Base-by-base conservation (phyloP, 2,329 filamentous ascomycete species). In the Cryphonectria japonica region DNA sequence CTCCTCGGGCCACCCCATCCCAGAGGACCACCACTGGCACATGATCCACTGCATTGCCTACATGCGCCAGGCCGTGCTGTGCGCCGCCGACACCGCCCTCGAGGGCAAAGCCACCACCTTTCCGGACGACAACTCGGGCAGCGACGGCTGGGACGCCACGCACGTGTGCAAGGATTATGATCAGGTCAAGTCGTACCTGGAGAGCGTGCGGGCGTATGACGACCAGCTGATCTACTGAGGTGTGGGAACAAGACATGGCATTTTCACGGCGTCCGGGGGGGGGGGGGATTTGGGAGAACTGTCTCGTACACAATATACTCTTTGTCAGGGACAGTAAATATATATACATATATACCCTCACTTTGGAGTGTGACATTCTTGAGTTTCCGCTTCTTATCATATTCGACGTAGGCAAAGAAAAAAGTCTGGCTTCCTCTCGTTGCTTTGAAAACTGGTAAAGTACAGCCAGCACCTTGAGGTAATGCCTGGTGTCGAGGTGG, bases 21-120 rank as follows among this genome's bases (percentile, higher is more conserved):
- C 82, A 26, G 78, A 81, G 34, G 82, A 84, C 73, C 81, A 83
- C 76, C 81, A 84, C 76, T 83, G 82, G 81, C 83, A 85, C 76
- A 83, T 85, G 79, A 81, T 82, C 68, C 83, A 85, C 78, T 85
- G 83, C 78, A 83, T 85, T 76, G 81, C 83, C 74, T 85, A 85
- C 75, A 80, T 85, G 77, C 78, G 83, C 14, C 82, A 85, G 75
- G 82, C 82, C 54, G 82, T 85, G 71, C 81, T 84, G 79, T 85
- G 83, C 76, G 80, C 78, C 39, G 81, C 82, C 67, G 83, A 85
- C 72, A 83, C 82, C 71, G 82, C 83, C 1, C 76, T 85, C 62
- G 83, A 85, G 77, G 83, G 83, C 50, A 79, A 80, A 19, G 82
- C 83, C 75, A 84, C 83, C 2, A 84, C 83, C 1, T 84, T 84